Evolutionary conservation across 306 rosid genomes (phyloP).

Genomic region (Morella rubra): DNA sequence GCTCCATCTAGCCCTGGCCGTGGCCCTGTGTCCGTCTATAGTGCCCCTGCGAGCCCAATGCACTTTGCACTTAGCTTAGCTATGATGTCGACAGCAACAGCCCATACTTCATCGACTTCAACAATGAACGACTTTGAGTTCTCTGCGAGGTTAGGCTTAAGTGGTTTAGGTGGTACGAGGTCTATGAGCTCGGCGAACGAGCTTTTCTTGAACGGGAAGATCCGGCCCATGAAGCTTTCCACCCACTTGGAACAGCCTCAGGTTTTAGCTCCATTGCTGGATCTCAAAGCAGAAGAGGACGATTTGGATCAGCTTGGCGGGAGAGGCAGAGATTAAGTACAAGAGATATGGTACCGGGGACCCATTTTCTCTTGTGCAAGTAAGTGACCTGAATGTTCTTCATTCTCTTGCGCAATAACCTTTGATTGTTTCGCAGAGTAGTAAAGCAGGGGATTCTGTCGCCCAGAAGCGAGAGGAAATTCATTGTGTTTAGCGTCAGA

Average conservation of each 20-base stretch:
- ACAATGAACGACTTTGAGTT: conserved; percentile 71
- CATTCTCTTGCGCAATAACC: too few relatives aligned
- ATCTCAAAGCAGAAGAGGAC: conserved; percentile 56
- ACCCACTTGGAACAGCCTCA: conserved; percentile 79
- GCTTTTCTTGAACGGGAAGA: conserved; percentile 89
- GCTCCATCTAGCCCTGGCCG: conserved; percentile 90
- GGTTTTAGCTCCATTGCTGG: conserved; percentile 65
- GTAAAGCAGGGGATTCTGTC: too few relatives aligned
- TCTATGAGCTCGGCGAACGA: conserved; percentile 96
- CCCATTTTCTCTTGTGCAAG: too few relatives aligned
- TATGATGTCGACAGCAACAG: not conserved
- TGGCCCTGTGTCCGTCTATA: conserved; percentile 55
- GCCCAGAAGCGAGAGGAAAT: conserved; percentile 48
- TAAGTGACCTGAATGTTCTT: too few relatives aligned
- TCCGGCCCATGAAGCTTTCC: conserved; percentile 92
- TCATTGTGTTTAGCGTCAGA: conserved; percentile 45
- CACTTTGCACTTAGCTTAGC: conserved; percentile 61
- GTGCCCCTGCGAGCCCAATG: conserved; percentile 95
- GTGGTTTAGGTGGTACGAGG: conserved; percentile 39
- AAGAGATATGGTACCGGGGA: too few relatives aligned
- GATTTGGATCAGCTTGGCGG: conserved; percentile 16
- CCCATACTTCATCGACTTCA: conserved; percentile 18
- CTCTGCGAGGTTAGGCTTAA: conserved; percentile 63
- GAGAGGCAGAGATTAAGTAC: too few relatives aligned
- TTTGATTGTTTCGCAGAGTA: too few relatives aligned